phyloP scores from a whole-genome alignment of 208 protist species.

The Trypanosoma theileri region DNA sequence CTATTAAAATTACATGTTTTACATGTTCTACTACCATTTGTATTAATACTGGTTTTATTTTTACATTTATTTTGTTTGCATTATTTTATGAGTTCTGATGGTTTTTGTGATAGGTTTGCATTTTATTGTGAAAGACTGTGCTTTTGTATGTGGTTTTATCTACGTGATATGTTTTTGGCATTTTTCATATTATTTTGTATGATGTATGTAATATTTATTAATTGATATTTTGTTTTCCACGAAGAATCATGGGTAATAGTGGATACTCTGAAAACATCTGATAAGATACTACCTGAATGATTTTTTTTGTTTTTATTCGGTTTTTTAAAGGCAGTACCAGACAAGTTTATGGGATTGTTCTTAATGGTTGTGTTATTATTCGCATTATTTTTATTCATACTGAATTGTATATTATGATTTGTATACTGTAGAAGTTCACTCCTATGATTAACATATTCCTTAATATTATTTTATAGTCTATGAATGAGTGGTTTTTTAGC shows the following conservation, averaged over 20 bases:
- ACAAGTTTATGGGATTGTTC: constrained; percentile 86
- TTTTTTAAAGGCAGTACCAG: constrained; percentile 84
- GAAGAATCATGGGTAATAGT: constrained; percentile 85
- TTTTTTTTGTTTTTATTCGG: constrained; percentile 90
- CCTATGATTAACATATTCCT: constrained; percentile 83
- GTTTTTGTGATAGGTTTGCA: constrained; percentile 85
- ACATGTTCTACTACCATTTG: constrained; percentile 78
- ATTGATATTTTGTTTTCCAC: constrained; percentile 90
- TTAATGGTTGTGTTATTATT: constrained; percentile 87
- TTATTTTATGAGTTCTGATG: constrained; percentile 90
- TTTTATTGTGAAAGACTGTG: constrained; percentile 82
- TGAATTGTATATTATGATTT: constrained; percentile 90
- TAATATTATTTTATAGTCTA: constrained; percentile 88
- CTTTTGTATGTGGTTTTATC: constrained; percentile 90
- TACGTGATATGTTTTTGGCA: constrained; percentile 81
- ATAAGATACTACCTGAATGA: constrained; percentile 85
- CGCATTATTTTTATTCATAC: constrained; percentile 86
- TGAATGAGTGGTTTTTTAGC: constrained; percentile 90
- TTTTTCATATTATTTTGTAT: constrained; percentile 87
- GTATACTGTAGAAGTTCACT: constrained; percentile 86
- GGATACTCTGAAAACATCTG: constrained; percentile 81
- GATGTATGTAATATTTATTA: constrained; percentile 87
- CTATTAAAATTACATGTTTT: constrained; percentile 82
- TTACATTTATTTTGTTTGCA: constrained; percentile 85
- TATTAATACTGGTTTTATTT: constrained; percentile 77